Percentiles rank a stretch among this genome's conserved stretches.
Evolutionary conservation across 768 basidiomycete genomes (phyloP).

Genomic region (Agaricus bisporus): DNA sequence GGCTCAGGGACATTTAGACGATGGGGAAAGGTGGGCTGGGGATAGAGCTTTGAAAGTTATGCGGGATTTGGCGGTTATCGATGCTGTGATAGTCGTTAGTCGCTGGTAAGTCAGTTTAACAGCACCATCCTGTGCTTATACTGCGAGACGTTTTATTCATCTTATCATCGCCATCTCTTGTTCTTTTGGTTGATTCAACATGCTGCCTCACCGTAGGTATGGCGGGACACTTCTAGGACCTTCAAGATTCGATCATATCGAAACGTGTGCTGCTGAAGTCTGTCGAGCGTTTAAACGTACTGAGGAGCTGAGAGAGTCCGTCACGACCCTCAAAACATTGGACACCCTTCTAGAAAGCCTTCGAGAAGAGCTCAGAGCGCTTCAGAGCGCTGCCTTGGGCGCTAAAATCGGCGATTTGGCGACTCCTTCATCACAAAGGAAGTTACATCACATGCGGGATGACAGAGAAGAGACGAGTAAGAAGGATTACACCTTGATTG

Average conservation of each 20-base stretch:
- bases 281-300: slow-evolving; percentile 60
- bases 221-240: slow-evolving; percentile 80
- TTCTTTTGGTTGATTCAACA: not conserved
- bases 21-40: slow-evolving; percentile 73
- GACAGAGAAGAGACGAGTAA: slow-evolving; percentile 2
- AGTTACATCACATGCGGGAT: not conserved
- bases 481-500: slow-evolving; percentile 49
- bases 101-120: slow-evolving; percentile 48
- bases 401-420: not conserved
- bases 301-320: slow-evolving; percentile 62
- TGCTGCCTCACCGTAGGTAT: slow-evolving; percentile 42
- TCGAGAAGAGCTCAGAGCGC: slow-evolving; percentile 36
- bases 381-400: not conserved
- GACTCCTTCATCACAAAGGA: slow-evolving; percentile 1
- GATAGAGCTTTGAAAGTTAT: slow-evolving; percentile 58
- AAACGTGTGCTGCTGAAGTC: slow-evolving; percentile 68
- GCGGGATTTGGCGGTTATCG: slow-evolving; percentile 62
- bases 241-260: slow-evolving; percentile 69
- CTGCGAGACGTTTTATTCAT: not conserved
- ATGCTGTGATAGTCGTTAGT: slow-evolving; percentile 75
- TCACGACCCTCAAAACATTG: slow-evolving; percentile 49
- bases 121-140: not conserved
- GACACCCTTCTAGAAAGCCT: slow-evolving; percentile 57
- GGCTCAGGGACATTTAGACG: slow-evolving; percentile 59
- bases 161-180: not conserved